Evolutionary conservation across 106 monocot species (phyloP).

Genomic region (Dioscorea dumetorum): DNA sequence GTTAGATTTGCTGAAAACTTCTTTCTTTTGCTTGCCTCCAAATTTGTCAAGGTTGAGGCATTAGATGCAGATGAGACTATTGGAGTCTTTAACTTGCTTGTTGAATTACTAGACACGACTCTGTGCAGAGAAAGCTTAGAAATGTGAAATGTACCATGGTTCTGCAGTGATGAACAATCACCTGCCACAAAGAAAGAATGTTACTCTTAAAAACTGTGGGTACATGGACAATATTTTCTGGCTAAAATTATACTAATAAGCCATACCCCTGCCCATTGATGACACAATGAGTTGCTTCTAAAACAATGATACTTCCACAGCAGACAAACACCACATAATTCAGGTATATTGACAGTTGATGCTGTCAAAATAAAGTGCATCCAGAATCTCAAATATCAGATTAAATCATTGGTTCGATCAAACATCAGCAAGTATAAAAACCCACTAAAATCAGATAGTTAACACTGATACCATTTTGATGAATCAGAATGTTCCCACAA

Average conservation of each 20-base stretch:
- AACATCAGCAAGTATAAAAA: too few species aligned
- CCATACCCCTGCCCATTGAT: background rate
- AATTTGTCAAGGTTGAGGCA: conserved; percentile 26
- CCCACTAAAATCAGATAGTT: too few species aligned
- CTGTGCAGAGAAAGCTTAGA: conserved; percentile 54
- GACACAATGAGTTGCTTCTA: background rate
- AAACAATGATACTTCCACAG: too few species aligned
- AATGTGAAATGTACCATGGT: conserved; percentile 21
- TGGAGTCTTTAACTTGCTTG: conserved; percentile 26
- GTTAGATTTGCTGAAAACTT: conserved; percentile 45
- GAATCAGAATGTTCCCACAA: too few species aligned
- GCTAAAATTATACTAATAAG: background rate
- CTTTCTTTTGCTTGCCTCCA: conserved; percentile 45
- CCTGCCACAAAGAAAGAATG: conserved; percentile 25
- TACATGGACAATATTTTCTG: background rate
- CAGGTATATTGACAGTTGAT: too few species aligned
- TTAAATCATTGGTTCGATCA: too few species aligned
- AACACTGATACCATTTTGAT: too few species aligned
- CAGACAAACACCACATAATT: too few species aligned
- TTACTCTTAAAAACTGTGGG: too few species aligned
- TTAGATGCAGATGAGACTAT: conserved; percentile 17
- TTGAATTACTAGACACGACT: conserved; percentile 34
- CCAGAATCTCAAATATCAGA: too few species aligned
- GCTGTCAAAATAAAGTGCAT: too few species aligned
- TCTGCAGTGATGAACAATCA: conserved; percentile 23